Percentiles rank a stretch among this genome's conserved stretches.
Evolutionary conservation across 2,329 filamentous ascomycete species (phyloP).

Genomic region (Aquanectria penicillioides): DNA sequence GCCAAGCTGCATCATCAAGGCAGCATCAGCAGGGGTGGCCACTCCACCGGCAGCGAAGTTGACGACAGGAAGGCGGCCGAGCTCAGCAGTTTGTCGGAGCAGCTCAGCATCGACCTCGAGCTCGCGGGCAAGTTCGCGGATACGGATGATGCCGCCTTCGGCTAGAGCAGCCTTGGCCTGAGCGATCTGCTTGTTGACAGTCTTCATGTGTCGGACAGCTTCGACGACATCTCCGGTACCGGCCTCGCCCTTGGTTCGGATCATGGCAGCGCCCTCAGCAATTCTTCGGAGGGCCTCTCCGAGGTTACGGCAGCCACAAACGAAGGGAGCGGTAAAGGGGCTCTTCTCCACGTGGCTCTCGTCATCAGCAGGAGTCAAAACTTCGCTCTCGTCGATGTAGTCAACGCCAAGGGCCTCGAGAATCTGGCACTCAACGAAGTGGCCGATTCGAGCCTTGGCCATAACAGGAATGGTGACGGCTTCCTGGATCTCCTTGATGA

Average conservation of each 20-base stretch:
- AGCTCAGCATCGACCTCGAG: conserved; percentile 81
- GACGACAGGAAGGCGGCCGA: conserved; percentile 90
- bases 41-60: conserved; percentile 99
- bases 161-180: conserved; percentile 79
- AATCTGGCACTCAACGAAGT: conserved; percentile 99
- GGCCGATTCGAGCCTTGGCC: conserved; percentile 97
- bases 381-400: conserved; percentile 98
- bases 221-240: conserved; percentile 97
- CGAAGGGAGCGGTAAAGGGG: conserved; percentile 85
- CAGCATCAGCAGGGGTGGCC: conserved; percentile 98
- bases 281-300: conserved; percentile 93
- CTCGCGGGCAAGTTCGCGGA: conserved; percentile 81
- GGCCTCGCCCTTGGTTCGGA: conserved; percentile 97
- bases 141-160: conserved; percentile 60
- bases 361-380: conserved; percentile 93
- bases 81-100: conserved; percentile 85
- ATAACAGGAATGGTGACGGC: conserved; percentile 98
- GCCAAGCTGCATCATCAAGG: conserved; percentile 97
- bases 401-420: conserved; percentile 94
- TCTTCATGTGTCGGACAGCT: conserved; percentile 95
- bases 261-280: conserved; percentile 96
- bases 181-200: conserved; percentile 84
- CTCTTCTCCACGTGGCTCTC: conserved; percentile 92
- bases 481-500: conserved; percentile 96
- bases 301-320: conserved; percentile 94